phyloP scores from a whole-genome alignment of 2,329 filamentous ascomycete species.

The Didymella segeticola region DNA sequence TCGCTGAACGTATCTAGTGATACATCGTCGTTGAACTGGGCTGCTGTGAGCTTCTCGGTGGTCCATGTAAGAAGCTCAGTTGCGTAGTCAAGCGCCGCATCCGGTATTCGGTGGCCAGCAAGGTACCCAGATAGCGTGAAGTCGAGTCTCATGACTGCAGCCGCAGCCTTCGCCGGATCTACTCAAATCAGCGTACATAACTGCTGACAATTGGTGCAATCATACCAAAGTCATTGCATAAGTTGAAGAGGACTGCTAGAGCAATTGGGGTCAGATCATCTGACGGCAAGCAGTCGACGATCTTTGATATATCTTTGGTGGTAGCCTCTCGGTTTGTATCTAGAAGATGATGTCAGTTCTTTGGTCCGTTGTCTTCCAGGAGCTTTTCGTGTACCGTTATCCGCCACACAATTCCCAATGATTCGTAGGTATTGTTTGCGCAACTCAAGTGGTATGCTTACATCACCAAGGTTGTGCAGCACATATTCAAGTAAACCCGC shows the following conservation, averaged over 20 bases:
- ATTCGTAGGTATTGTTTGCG: conserved; percentile 46
- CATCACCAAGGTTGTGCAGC: conserved; percentile 33
- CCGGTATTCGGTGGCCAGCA: conserved; percentile 34
- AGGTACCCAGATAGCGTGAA: conserved; percentile 35
- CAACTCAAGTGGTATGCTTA: conserved; percentile 24
- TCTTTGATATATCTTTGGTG: conserved; percentile 31
- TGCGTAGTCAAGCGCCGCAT: conserved; percentile 43
- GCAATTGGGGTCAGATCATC: conserved; percentile 37
- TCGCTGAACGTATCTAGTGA: conserved; percentile 39
- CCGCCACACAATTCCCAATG: conserved; percentile 49
- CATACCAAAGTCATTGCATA: conserved; percentile 52
- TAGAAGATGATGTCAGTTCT: conserved; percentile 28
- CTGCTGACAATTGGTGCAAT: not conserved
- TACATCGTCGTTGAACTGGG: conserved; percentile 40
- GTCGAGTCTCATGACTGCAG: conserved; percentile 45
- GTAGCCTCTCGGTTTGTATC: conserved; percentile 43
- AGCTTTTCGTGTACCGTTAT: conserved; percentile 36
- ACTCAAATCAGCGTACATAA: conserved; percentile 19
- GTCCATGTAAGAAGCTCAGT: conserved; percentile 45
- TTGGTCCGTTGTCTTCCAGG: not conserved
- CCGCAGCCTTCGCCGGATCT: conserved; percentile 46
- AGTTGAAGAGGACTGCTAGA: conserved; percentile 53
- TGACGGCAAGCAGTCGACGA: conserved; percentile 34
- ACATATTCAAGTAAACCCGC: conserved; percentile 39
- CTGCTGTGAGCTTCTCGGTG: conserved; percentile 44